phyloP scores from a whole-genome alignment of 2,329 filamentous ascomycete genomes.

The Diaporthe capsici region DNA sequence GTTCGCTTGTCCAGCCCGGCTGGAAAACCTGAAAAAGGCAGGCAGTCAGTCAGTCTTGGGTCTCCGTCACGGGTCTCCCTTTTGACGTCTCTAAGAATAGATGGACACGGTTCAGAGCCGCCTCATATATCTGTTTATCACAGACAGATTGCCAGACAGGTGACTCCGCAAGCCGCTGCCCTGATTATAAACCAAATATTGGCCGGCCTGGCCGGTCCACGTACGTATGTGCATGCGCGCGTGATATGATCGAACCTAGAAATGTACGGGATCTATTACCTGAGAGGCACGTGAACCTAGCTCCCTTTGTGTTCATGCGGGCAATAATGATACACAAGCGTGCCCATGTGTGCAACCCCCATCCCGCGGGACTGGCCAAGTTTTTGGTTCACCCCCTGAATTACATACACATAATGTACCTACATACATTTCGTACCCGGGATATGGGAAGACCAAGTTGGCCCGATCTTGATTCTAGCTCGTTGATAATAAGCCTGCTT shows the following conservation, averaged over 20 bases:
- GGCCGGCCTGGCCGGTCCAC: neutral
- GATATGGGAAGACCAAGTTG: neutral
- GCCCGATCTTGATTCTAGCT: neutral
- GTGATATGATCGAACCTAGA: neutral
- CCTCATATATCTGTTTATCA: neutral
- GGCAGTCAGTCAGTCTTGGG: neutral
- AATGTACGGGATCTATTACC: neutral
- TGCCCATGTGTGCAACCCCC: neutral
- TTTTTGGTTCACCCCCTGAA: neutral
- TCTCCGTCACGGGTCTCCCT: constrained; percentile 1
- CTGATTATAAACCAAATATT: neutral
- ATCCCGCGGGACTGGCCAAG: constrained; percentile 14
- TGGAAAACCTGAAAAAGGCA: neutral
- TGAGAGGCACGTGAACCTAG: neutral
- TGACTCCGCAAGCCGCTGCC: neutral
- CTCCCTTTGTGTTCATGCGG: neutral
- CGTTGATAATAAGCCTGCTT: neutral
- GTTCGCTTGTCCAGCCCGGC: neutral
- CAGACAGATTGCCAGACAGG: neutral
- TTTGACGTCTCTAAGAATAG: constrained; percentile 25
- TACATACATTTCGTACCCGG: neutral
- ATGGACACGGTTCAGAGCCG: neutral
- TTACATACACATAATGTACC: neutral
- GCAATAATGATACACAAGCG: neutral
- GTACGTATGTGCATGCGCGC: neutral